A percentile compares a stretch with the other conserved stretches of the same genome.
Evolutionary conservation across 495 filamentous ascomycete species (phyloP).

Genomic region (Entonaema liquescens): DNA sequence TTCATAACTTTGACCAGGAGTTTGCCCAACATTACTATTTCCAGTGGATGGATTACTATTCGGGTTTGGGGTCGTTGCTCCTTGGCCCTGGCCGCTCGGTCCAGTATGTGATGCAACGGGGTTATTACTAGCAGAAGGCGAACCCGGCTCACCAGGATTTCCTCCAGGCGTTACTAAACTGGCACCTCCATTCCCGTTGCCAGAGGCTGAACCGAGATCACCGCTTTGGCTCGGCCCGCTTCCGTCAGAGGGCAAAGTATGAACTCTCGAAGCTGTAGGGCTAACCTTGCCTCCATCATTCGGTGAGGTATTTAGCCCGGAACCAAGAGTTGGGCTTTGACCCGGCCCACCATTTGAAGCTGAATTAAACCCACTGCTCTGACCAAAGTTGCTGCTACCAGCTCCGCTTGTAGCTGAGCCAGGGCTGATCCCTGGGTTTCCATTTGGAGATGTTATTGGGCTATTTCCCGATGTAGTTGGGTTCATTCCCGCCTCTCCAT

Average conservation of each 20-base stretch:
- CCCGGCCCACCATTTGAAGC: slow-evolving; percentile 21
- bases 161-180: slow-evolving; percentile 12
- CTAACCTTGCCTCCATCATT: slow-evolving; percentile 10
- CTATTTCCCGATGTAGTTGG: slow-evolving; percentile 6
- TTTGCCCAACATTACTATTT: slow-evolving; percentile 4
- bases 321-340: neutral
- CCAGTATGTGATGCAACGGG: neutral
- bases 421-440: neutral
- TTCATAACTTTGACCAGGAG: slow-evolving; percentile 16
- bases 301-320: slow-evolving; percentile 6
- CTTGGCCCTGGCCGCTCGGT: slow-evolving; percentile 18
- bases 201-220: slow-evolving; percentile 14
- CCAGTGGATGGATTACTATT: slow-evolving; percentile 1
- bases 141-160: slow-evolving; percentile 13
- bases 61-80: neutral
- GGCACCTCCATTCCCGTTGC: slow-evolving; percentile 21
- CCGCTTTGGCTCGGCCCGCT: slow-evolving; percentile 24
- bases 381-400: slow-evolving; percentile 4
- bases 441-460: slow-evolving; percentile 1
- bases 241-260: slow-evolving; percentile 19
- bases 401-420: neutral
- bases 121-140: slow-evolving; percentile 3
- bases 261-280: slow-evolving; percentile 4
- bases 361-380: slow-evolving; percentile 16
- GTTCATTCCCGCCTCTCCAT: slow-evolving; percentile 6